Percentiles rank a stretch among this genome's conserved stretches.
Conservation (phyloP, 352 stramenopile species). For the Peronospora farinosa region DNA sequence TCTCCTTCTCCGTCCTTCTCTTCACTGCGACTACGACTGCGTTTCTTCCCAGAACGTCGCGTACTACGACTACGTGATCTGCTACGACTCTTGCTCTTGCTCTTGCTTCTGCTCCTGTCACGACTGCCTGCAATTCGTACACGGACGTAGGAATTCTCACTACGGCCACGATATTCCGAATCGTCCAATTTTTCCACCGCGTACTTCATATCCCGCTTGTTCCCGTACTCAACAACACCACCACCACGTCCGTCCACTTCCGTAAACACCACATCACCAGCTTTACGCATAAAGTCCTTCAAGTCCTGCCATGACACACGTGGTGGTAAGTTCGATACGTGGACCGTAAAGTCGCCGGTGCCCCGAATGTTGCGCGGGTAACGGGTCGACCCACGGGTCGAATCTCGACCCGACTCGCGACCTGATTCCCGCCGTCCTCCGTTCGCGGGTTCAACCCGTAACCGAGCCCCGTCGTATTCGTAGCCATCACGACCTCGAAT, state of each 20-base stretch:
- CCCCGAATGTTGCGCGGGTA: conserved; percentile 48
- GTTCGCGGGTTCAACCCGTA: conserved; percentile 56
- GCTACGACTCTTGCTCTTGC: conserved; percentile 35
- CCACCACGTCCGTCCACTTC: conserved; percentile 63
- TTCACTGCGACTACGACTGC: conserved; percentile 34
- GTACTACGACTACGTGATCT: conserved; percentile 36
- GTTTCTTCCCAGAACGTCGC: conserved; percentile 31
- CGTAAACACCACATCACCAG: conserved; percentile 57
- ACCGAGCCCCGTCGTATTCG: conserved; percentile 48
- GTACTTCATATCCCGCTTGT: conserved; percentile 64
- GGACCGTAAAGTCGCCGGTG: conserved; percentile 46
- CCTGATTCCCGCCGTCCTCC: conserved; percentile 23
- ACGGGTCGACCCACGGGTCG: conserved; percentile 15
- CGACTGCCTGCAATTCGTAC: conserved; percentile 28
- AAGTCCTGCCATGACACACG: conserved; percentile 62
- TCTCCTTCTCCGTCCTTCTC: conserved; percentile 20
- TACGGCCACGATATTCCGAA: conserved; percentile 47
- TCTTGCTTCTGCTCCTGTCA: conserved; percentile 30
- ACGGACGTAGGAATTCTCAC: conserved; percentile 46
- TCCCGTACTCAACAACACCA: conserved; percentile 64
- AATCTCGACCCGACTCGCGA: conserved; percentile 16
- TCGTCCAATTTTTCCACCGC: conserved; percentile 64
- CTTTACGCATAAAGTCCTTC: conserved; percentile 63
- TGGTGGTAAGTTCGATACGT: conserved; percentile 49
- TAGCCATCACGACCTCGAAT: conserved; percentile 47